phyloP scores from a whole-genome alignment of 768 basidiomycete genomes.

The Lyophyllum atratum region DNA sequence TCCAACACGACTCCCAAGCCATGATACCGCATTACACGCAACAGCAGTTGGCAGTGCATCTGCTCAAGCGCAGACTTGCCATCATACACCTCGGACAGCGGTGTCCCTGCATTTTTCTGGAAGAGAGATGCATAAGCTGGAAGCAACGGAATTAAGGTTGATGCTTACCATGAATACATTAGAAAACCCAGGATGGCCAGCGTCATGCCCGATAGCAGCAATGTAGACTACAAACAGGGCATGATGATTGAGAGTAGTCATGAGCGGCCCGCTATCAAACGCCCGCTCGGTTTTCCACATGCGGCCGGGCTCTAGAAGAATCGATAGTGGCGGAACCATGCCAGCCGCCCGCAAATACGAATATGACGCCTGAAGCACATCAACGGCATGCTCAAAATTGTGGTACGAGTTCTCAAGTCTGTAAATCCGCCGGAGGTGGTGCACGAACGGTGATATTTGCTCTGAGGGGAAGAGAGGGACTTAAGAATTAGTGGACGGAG shows the following conservation, averaged over 20 bases:
- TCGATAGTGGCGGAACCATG: constrained; percentile 76
- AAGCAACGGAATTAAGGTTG: not conserved
- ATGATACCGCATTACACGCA: constrained; percentile 79
- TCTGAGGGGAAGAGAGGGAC: constrained; percentile 40
- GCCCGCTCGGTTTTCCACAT: constrained; percentile 39
- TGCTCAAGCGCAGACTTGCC: constrained; percentile 90
- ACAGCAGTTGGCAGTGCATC: constrained; percentile 84
- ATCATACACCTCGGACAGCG: constrained; percentile 85
- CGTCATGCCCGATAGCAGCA: constrained; percentile 96
- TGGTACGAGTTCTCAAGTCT: constrained; percentile 93
- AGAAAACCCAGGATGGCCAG: constrained; percentile 93
- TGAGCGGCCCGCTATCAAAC: constrained; percentile 38
- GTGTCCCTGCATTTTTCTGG: constrained; percentile 92
- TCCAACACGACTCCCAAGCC: constrained; percentile 73
- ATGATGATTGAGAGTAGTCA: constrained; percentile 53
- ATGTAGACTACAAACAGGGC: constrained; percentile 87
- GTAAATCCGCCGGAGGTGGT: constrained; percentile 90
- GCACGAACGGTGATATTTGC: constrained; percentile 76
- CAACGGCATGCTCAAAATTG: constrained; percentile 96
- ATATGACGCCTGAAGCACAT: constrained; percentile 93
- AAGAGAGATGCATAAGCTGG: constrained; percentile 2
- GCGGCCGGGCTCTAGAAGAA: constrained; percentile 55
- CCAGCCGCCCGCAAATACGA: constrained; percentile 79
- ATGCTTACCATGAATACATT: constrained; percentile 89
- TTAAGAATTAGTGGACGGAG: constrained; percentile 17